Evolutionary conservation across 2,329 filamentous ascomycete genomes (phyloP), one percentile per base, ranked within the genome.

Genomic region (Penicillium polonicum): DNA sequence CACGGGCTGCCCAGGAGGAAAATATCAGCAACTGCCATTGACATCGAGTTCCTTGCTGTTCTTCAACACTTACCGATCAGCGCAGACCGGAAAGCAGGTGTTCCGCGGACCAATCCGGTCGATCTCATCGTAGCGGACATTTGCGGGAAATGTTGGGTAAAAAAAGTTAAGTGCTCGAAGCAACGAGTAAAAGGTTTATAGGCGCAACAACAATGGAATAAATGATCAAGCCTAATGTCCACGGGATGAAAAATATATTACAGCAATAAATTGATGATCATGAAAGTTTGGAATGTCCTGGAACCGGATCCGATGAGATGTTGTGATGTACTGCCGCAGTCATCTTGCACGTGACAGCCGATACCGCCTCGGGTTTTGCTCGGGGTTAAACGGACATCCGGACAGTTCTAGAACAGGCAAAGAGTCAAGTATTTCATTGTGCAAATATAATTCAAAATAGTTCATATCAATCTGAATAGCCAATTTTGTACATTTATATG

Each of bases 51-150:
- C 1, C 4, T 12, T 8, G 17, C 5, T 5, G 0, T 9, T 27
- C 4, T 36, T 13, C 8, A 27, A 12, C 29, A 63, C 68, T 62
- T 65, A 74, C 72, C 65, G 42, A 65, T 58, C 59, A 72, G 54
- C 33, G 64, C 64, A 31, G 72, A 65, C 45, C 70, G 70, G 59
- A 71, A 65, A 38, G 67, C 66, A 58, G 69, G 62, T 51, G 66
- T 70, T 61, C 64, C 72, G 69, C 72, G 74, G 65, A 74, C 68
- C 64, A 76, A 67, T 57, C 68, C 68, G 62, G 72, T 69, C 55
- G 74, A 73, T 64, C 72, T 75, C 72, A 76, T 72, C 31, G 68
- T 69, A 57, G 71, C 72, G 66, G 72, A 73, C 70, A 74, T 74
- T 67, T 65, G 64, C 64, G 70, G 68, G 68, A 68, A 68, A 61